Evolutionary conservation across 345 rosid species (phyloP).

Genomic region (Brassica juncea): DNA sequence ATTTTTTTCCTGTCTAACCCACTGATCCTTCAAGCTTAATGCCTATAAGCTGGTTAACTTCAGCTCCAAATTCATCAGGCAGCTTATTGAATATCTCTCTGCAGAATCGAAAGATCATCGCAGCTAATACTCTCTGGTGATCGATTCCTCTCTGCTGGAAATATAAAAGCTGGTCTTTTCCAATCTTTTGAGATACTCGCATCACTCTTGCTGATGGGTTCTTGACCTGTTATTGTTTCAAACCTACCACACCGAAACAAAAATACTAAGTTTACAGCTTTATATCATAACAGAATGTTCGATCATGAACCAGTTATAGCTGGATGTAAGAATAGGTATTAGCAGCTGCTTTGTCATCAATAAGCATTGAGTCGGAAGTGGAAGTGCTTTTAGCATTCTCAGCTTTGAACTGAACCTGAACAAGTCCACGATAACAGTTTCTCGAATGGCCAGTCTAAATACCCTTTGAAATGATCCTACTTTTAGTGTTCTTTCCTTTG

Average conservation of each 20-base stretch:
- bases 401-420: constrained; percentile 87
- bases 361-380: constrained; percentile 93
- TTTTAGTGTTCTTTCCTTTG: constrained; percentile 84
- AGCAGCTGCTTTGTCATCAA: constrained; percentile 87
- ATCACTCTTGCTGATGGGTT: constrained; percentile 84
- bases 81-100: constrained; percentile 86
- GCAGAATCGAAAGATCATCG: constrained; percentile 94
- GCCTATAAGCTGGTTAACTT: constrained; percentile 91
- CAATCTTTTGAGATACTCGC: constrained; percentile 96
- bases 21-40: constrained; percentile 95
- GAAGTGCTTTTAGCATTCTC: constrained; percentile 86
- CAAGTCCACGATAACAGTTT: constrained; percentile 93
- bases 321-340: constrained; percentile 98
- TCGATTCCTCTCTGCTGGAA: constrained; percentile 94
- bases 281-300: neutral
- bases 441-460: constrained; percentile 76
- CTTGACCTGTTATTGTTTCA: constrained; percentile 59
- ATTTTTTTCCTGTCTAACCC: constrained; percentile 45
- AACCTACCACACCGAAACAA: neutral
- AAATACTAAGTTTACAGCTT: neutral
- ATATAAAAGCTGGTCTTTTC: constrained; percentile 94
- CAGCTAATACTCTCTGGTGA: constrained; percentile 97
- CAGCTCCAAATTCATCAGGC: constrained; percentile 89
- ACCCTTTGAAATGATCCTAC: constrained; percentile 92
- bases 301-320: constrained; percentile 17